Conservation (phyloP, 208 protist species). For the Trypanosoma caninum region DNA sequence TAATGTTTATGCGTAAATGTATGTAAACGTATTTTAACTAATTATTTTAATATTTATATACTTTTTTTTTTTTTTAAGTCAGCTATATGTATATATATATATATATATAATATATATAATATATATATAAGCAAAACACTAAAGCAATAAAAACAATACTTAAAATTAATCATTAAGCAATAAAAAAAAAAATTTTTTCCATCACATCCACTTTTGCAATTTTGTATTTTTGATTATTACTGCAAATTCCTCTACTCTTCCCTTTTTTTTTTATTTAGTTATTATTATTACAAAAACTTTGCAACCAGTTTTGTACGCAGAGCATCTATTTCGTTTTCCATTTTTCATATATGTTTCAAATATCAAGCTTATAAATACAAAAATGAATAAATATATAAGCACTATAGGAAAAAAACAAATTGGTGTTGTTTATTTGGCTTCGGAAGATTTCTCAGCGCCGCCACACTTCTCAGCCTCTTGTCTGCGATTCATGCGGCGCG, state of each 20-base stretch:
- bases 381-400: no score
- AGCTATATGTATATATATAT: conserved; percentile 16
- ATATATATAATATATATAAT: conserved; percentile 4
- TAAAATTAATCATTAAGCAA: no score
- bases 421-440: conserved; percentile 1
- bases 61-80: conserved; percentile 12
- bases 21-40: neutral
- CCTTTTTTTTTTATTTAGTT: no score
- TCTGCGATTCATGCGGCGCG: conserved; percentile 18
- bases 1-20: neutral
- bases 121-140: conserved; percentile 8
- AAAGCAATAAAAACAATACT: conserved; percentile 18
- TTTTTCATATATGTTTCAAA: no score
- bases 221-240: no score
- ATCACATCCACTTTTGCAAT: neutral
- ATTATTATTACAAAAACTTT: no score
- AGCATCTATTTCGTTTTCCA: no score
- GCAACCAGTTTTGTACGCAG: no score
- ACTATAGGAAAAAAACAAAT: no score
- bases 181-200: conserved; percentile 2
- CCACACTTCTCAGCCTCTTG: conserved; percentile 12
- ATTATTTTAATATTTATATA: neutral
- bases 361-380: no score
- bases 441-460: neutral
- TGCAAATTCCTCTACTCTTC: no score